Evolutionary conservation across 2,329 filamentous ascomycete species (phyloP), one percentile per base, ranked within the genome.

Genomic region (Knufia fluminis): DNA sequence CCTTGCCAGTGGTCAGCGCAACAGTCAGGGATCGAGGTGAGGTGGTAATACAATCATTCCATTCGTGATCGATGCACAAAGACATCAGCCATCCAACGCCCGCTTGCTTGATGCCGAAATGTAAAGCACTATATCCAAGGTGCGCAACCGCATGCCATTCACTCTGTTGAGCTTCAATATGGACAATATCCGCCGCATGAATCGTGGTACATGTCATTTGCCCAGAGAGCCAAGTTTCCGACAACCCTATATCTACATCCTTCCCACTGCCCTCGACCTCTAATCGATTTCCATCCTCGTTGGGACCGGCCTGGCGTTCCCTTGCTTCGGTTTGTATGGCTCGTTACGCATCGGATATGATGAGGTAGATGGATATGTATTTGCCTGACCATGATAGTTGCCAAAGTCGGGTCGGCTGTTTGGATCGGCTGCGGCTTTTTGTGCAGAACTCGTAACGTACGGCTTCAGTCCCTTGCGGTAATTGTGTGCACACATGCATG

Each of bases 391-490:
- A 16, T 49, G 36, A n/a, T 23, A 20, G 12, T 26, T 19, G 7
- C 33, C 39, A n/a, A 32, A 49, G 16, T 28, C 19, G 16, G 35
- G 17, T 47, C 44, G n/a, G 33, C 20, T 39, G 16, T 20, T 33
- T 16, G 31, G 31, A 35, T 79, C 77, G 32, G 75, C 72, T 51
- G 67, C 68, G 49, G 62, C 64, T 43, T 64, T 62, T 14, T 72
- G 63, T 60, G 75, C 78, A 55, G 76, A 72, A 62, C 75, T 77
- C 59, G 81, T 76, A 51, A 98, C 78, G 64, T 97, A 90, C 8
- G 82, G 82, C 72, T 94, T 96, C 52, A 98, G 74, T 7, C 92
- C 92, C 57, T 83, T 83, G 67, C 84, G 79, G 70, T 97, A 98
- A 71, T 97, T 97, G 66, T 77, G 72, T 68, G 88, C 90, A 75